Percentiles rank a stretch among this genome's conserved stretches.
These are phyloP conservation scores for Ceratocystis ficicola DNA, from an alignment of 2,329 filamentous ascomycete genomes.

Conservation along the genomic window DNA sequence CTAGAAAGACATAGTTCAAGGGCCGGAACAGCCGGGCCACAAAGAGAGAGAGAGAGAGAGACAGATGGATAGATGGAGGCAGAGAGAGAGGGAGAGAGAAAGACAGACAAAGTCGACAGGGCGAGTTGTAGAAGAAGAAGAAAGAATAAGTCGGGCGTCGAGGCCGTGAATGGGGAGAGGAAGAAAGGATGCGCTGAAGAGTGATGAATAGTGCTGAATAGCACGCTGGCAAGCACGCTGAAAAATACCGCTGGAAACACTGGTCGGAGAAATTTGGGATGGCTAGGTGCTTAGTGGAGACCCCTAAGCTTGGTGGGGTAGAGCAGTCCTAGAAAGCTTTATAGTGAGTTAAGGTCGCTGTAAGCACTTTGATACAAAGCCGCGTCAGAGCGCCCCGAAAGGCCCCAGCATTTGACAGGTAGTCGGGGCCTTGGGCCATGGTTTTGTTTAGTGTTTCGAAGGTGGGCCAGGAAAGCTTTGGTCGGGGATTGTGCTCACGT, in stretches of 20 bases:
- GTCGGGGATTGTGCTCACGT: too few relatives aligned
- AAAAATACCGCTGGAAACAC: background rate
- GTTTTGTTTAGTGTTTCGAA: too few relatives aligned
- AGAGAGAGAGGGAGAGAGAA: background rate
- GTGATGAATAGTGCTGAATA: background rate
- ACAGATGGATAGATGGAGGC: too few relatives aligned
- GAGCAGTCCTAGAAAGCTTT: background rate
- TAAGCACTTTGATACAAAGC: background rate
- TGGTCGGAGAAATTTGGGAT: background rate
- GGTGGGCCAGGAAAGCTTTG: too few relatives aligned
- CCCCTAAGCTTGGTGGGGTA: background rate
- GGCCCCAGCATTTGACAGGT: background rate
- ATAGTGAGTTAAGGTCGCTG: background rate
- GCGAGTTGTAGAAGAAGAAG: background rate
- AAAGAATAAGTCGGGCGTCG: background rate
- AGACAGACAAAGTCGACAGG: background rate
- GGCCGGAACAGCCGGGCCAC: background rate
- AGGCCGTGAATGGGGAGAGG: background rate
- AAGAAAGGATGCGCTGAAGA: background rate
- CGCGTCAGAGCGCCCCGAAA: background rate
- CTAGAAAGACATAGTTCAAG: conserved; percentile 1
- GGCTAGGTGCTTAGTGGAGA: background rate
- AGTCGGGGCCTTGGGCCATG: too few relatives aligned
- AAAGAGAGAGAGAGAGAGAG: background rate
- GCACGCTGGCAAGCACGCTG: background rate